phyloP scores from a whole-genome alignment of 148 eudicot species.

The Chenopodium berlandieri region DNA sequence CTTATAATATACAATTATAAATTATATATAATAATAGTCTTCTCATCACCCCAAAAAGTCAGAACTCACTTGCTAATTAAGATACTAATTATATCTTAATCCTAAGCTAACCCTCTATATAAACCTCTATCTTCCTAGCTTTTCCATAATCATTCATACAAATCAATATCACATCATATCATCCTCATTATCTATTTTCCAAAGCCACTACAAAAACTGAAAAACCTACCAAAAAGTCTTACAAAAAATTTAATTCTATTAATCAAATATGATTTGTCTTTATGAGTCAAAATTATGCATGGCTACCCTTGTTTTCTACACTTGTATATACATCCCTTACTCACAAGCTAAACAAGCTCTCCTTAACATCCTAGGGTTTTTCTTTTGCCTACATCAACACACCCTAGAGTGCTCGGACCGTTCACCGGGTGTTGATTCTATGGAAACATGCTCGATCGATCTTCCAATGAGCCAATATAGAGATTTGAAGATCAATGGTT shows the following conservation, averaged over 20 bases:
- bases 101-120: slow-evolving; percentile 26
- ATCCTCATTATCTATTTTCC: neutral
- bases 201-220: neutral
- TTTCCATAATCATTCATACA: neutral
- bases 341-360: slow-evolving; percentile 33
- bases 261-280: slow-evolving; percentile 36
- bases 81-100: slow-evolving; percentile 15
- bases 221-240: neutral
- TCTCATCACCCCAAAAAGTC: slow-evolving; percentile 30
- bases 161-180: neutral
- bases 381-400: slow-evolving; percentile 26
- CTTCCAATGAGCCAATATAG: slow-evolving; percentile 35
- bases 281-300: slow-evolving; percentile 36
- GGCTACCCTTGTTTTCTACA: slow-evolving; percentile 51
- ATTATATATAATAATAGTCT: slow-evolving; percentile 3
- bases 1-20: slow-evolving; percentile 8
- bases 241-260: neutral
- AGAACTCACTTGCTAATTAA: slow-evolving; percentile 33
- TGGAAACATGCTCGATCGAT: slow-evolving; percentile 26
- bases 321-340: slow-evolving; percentile 58
- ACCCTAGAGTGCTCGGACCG: slow-evolving; percentile 24
- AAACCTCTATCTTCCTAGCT: neutral
- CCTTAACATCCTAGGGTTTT: slow-evolving; percentile 25
- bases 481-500: slow-evolving; percentile 29
- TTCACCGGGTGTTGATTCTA: neutral